Conservation (phyloP, 2,329 filamentous ascomycete genomes). For the Chalaropsis ovoidea region DNA sequence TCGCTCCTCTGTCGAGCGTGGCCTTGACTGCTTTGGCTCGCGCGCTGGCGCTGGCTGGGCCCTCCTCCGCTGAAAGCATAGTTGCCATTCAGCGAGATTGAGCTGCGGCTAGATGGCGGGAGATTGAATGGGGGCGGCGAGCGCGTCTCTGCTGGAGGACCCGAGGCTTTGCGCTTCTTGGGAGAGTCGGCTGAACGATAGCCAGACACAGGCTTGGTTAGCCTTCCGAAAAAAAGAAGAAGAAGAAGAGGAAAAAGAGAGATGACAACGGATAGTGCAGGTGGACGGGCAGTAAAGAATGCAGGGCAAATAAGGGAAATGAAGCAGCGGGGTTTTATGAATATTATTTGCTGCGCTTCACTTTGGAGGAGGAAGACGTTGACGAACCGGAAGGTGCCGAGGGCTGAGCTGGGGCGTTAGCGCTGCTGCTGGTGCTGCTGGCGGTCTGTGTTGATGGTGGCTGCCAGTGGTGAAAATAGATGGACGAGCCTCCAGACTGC, state of each 20-base stretch:
- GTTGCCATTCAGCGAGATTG: slow-evolving; percentile 30
- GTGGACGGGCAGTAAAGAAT: neutral
- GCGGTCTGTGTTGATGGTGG: slow-evolving; percentile 48
- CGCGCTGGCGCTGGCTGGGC: slow-evolving; percentile 42
- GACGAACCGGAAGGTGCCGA: slow-evolving; percentile 66
- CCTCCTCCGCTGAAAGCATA: slow-evolving; percentile 37
- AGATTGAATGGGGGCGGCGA: slow-evolving; percentile 22
- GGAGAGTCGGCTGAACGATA: slow-evolving; percentile 59
- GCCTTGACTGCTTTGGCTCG: slow-evolving; percentile 55
- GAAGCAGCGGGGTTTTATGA: slow-evolving; percentile 3
- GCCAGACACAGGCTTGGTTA: slow-evolving; percentile 31
- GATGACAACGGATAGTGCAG: neutral
- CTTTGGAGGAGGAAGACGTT: slow-evolving; percentile 25
- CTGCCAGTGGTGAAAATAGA: slow-evolving; percentile 91
- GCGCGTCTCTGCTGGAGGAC: slow-evolving; percentile 39
- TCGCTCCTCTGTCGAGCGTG: slow-evolving; percentile 12
- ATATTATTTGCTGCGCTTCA: slow-evolving; percentile 34
- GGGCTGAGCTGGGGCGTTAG: slow-evolving; percentile 51
- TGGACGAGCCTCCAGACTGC: slow-evolving; percentile 40
- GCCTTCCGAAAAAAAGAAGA: slow-evolving; percentile 30
- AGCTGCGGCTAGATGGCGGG: slow-evolving; percentile 7
- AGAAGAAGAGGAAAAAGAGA: neutral
- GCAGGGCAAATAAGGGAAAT: neutral
- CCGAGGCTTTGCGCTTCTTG: slow-evolving; percentile 71
- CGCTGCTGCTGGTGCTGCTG: neutral